Percentiles rank a stretch among this genome's conserved stretches.
phyloP scores from a whole-genome alignment of 495 filamentous ascomycete species.

The Penicillium daleae region DNA sequence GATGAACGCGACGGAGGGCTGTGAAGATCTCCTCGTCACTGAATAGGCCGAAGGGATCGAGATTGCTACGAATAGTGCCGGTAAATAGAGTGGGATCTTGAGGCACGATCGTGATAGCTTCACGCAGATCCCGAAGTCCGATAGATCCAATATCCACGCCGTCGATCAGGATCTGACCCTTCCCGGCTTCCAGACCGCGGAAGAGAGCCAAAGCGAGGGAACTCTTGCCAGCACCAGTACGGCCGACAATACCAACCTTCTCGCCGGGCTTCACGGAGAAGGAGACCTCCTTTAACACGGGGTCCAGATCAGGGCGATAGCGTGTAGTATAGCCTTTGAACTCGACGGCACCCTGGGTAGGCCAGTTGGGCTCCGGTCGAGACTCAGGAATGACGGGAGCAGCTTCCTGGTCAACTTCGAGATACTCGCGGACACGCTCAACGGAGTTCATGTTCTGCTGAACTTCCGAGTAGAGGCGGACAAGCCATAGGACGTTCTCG shows the following conservation, averaged over 20 bases:
- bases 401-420: conserved; percentile 96
- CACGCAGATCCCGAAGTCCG: conserved; percentile 86
- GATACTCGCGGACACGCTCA: conserved; percentile 96
- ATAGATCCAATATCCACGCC: conserved; percentile 86
- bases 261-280: conserved; percentile 87
- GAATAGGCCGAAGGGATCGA: conserved; percentile 92
- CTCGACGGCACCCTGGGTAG: conserved; percentile 79
- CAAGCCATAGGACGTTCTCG: conserved; percentile 96
- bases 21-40: conserved; percentile 91
- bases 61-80: conserved; percentile 91
- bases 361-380: conserved; percentile 80
- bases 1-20: conserved; percentile 85
- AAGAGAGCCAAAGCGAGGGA: conserved; percentile 96
- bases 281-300: conserved; percentile 78
- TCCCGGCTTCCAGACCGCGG: conserved; percentile 91
- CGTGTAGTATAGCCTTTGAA: conserved; percentile 88
- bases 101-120: conserved; percentile 95
- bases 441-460: conserved; percentile 99
- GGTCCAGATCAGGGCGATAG: conserved; percentile 85
- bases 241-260: conserved; percentile 95
- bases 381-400: conserved; percentile 75
- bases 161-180: conserved; percentile 88
- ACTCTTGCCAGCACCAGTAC: conserved; percentile 97
- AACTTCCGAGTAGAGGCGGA: conserved; percentile 90
- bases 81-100: conserved; percentile 98